A percentile compares a stretch with the other conserved stretches of the same genome.
Conservation (phyloP, 352 stramenopile species). For the Vaucheria bursata region DNA sequence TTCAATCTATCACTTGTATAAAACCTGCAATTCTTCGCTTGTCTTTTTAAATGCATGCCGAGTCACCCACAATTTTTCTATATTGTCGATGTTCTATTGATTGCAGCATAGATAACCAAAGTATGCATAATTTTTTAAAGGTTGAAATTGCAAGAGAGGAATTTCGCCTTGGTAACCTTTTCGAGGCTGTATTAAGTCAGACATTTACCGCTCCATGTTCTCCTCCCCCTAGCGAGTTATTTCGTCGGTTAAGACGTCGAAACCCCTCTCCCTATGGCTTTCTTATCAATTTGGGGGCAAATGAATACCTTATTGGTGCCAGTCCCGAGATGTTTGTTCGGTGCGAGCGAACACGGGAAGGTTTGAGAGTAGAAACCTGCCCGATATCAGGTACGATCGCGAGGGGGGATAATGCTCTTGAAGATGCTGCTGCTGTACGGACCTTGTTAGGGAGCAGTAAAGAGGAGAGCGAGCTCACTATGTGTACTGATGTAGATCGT, state of each 20-base stretch:
- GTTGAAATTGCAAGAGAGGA: constrained; percentile 66
- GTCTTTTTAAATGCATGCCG: too few species aligned
- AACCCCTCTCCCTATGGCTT: constrained; percentile 75
- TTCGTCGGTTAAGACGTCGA: constrained; percentile 55
- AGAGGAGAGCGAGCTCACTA: constrained; percentile 75
- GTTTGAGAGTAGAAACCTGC: constrained; percentile 70
- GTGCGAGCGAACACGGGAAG: constrained; percentile 58
- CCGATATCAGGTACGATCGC: constrained; percentile 73
- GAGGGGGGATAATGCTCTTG: constrained; percentile 63
- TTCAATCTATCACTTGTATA: too few species aligned
- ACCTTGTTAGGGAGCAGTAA: constrained; percentile 71
- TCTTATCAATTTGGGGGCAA: constrained; percentile 66
- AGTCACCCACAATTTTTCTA: too few species aligned
- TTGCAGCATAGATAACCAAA: too few species aligned
- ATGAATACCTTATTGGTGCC: constrained; percentile 67
- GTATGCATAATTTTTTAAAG: too few species aligned
- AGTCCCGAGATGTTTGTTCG: constrained; percentile 79
- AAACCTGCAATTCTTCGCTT: too few species aligned
- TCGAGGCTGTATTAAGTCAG: constrained; percentile 73
- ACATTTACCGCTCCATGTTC: constrained; percentile 58
- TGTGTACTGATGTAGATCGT: constrained; percentile 75
- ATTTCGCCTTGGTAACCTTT: constrained; percentile 72
- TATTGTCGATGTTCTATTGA: too few species aligned
- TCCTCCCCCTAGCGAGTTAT: constrained; percentile 55
- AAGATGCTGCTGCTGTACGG: constrained; percentile 66